phyloP scores from a whole-genome alignment of 2,329 filamentous ascomycete species.

The Nothophoma quercina region DNA sequence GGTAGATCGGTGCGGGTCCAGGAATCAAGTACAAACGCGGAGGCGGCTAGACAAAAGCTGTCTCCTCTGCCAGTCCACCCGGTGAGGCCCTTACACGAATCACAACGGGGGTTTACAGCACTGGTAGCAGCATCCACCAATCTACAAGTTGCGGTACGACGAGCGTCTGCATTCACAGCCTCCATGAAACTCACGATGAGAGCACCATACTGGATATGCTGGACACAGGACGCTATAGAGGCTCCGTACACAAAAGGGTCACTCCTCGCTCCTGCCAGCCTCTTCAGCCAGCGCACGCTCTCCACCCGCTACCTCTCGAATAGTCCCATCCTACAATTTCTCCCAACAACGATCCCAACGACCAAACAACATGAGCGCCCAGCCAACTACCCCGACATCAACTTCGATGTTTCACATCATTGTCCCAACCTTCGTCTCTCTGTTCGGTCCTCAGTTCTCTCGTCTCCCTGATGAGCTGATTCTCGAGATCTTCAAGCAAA shows the following conservation, averaged over 20 bases:
- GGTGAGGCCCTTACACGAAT: neutral
- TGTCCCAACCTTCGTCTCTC: slow-evolving; percentile 8
- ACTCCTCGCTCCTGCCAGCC: neutral
- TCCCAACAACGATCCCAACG: no score
- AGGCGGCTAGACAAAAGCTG: neutral
- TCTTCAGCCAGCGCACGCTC: neutral
- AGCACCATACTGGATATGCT: neutral
- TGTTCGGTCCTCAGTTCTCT: slow-evolving; percentile 9
- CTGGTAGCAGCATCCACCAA: slow-evolving; percentile 1
- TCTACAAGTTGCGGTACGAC: neutral
- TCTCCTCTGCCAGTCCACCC: neutral
- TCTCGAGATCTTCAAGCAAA: slow-evolving; percentile 21
- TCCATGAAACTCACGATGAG: slow-evolving; percentile 14
- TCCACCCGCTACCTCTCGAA: neutral
- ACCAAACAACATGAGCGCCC: slow-evolving; percentile 2
- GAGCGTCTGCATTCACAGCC: neutral
- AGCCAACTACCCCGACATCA: neutral
- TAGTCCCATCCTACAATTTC: no score
- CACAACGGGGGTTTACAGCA: neutral
- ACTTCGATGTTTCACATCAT: slow-evolving; percentile 6
- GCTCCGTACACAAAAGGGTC: slow-evolving; percentile 2
- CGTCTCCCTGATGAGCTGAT: slow-evolving; percentile 26
- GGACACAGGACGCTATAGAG: neutral
- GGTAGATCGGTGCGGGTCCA: neutral
- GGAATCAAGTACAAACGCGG: neutral